Base-by-base conservation (phyloP, 2,329 filamentous ascomycete species). In the Graphilbum fragrans region DNA sequence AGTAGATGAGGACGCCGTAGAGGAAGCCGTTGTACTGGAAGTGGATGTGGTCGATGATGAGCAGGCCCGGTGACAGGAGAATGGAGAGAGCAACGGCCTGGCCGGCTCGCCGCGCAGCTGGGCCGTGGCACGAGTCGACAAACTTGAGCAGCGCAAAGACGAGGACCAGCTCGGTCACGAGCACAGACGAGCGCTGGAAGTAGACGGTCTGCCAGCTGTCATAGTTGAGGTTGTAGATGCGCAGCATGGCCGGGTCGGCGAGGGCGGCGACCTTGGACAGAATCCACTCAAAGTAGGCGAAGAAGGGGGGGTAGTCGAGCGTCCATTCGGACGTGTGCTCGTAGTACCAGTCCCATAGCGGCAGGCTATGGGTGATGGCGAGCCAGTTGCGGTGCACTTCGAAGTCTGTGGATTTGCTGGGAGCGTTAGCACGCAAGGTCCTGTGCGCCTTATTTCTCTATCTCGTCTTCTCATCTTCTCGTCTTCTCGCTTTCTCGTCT, bases 291-390 rank as follows among this genome's bases (percentile, higher is more conserved):
- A 96, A 95, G 58, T 84, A 88, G 51, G 92, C 92, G 57, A 98
- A 98, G 65, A 96, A 95, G 8, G 92, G 92, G 25, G 92, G 92
- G 58, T 98, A 98, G 65, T 98, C 92, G 55, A 98, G 80, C 0
- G 92, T 98, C 92, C 92, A 98, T 86, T 96, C 86, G 45, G 92
- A 98, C 2, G 88, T 94, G 65, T 88, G 82, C 70, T 98, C 92
- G 57, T 82, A 88, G 64, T 98, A 98, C 92, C 92, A 98, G 51
- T 93, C 71, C 60, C 83, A 78, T 39, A 88, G 64, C 3, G 90
- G 85, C 18, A 96, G 72, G 47, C 84, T 94, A 63, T 94, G 72
- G 5, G 92, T 96, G 52, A 96, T 86, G 48, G 92, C 92, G 33
- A 98, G 78, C 92, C 92, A 98, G 67, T 98, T 98, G 50, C 92